These are phyloP conservation scores for Teratosphaeria zuluensis DNA, from an alignment of 2,329 filamentous ascomycete species.

Conservation along the genomic window DNA sequence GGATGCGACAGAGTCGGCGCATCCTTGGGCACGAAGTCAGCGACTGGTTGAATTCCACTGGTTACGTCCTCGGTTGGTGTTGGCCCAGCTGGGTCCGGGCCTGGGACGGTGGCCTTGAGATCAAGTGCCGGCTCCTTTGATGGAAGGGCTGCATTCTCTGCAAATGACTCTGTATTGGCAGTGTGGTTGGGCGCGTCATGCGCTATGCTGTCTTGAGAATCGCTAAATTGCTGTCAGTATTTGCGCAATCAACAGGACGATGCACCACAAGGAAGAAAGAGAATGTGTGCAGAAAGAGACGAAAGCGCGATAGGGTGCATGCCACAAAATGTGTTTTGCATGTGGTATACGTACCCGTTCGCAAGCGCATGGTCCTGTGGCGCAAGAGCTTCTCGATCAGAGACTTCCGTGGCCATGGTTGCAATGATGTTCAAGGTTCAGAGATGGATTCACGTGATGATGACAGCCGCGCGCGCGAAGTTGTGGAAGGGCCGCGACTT, in stretches of 20 bases:
- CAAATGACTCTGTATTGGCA: conserved; percentile 15
- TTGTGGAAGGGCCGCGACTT: neutral
- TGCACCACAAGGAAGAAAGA: neutral
- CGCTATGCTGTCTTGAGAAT: conserved; percentile 1
- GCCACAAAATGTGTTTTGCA: neutral
- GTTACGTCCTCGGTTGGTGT: conserved; percentile 33
- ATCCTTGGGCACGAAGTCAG: conserved; percentile 34
- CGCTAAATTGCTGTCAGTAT: conserved; percentile 7
- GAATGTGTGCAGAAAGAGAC: neutral
- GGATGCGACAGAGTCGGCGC: conserved; percentile 32
- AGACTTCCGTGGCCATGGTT: conserved; percentile 9
- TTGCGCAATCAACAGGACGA: conserved; percentile 3
- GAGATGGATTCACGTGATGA: neutral
- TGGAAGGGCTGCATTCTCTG: conserved; percentile 11
- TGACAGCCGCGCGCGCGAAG: neutral
- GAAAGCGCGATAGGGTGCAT: neutral
- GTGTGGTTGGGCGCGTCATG: neutral
- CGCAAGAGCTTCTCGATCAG: conserved; percentile 2
- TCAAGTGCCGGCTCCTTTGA: conserved; percentile 12
- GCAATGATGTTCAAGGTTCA: conserved; percentile 1
- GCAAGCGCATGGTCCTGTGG: conserved; percentile 3
- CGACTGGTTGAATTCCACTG: conserved; percentile 33
- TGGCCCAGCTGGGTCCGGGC: conserved; percentile 19
- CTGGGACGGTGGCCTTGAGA: conserved; percentile 7
- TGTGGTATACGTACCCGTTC: conserved; percentile 5